Evolutionary conservation across 192 early-diverging fungal species (phyloP), one percentile per base, ranked within the genome.

Genomic region (Backusella tarrabulga): DNA sequence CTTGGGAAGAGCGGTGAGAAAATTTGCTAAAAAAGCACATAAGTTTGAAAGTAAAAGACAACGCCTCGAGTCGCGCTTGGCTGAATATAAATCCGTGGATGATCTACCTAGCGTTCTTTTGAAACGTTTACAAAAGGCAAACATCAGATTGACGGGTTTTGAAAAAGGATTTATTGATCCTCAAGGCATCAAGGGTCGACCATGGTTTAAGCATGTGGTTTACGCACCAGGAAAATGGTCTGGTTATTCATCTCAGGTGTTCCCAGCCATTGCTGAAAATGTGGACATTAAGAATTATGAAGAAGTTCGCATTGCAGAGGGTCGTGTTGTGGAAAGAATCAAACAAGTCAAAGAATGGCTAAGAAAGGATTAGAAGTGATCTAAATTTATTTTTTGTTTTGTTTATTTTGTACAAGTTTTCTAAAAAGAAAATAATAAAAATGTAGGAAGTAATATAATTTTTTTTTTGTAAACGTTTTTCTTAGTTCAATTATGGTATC

Each of bases 131-230:
- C 69, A 68, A 9, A 76, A 76, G 0, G 77, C 87, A 21, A 91
- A 92, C 71, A 83, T 85, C 52, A 77, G 85, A 19, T 52, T 80
- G 3, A 83, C 75, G 8, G 32, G 76, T 19, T 83, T 90, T 32
- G 91, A 92, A 75, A 80, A 84, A 12, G 79, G 84, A 34, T 88
- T 92, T 73, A 82, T 89, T 67, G 86, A 88, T 29, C 81, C 83
- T 2, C 80, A 88, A 56, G 91, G 90, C 14, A 84, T 90, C 26
- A 83, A 83, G 2, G 85, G 85, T 4, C 87, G 89, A 36, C 75
- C 77, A 23, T 92, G 91, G 91, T 90, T 85, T 75, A 87, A 89
- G 44, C 91, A 92, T 66, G 80, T 85, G 21, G 60, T 92, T 1
- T 79, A 86, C 42, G 83, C 88, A 0, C 91, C 91, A 1, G 90